These are phyloP conservation scores for Mesembryanthemum crystallinum DNA, from an alignment of 148 eudicot species.

Conservation along the genomic window DNA sequence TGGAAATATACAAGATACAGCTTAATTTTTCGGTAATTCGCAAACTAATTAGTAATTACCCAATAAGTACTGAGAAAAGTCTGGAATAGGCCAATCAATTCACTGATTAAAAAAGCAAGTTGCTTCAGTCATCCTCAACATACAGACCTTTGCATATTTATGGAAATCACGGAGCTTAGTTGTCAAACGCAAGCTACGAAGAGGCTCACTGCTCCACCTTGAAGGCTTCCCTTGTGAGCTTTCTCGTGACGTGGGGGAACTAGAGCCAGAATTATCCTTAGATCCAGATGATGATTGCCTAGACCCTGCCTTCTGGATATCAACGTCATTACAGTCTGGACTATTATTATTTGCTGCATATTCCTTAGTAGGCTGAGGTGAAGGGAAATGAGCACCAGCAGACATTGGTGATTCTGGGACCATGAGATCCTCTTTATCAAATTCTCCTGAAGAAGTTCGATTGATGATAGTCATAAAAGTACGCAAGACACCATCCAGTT, in stretches of 20 bases:
- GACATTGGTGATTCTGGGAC: slow-evolving; percentile 58
- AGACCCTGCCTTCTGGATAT: slow-evolving; percentile 43
- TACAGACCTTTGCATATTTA: slow-evolving; percentile 83
- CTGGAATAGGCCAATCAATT: neutral
- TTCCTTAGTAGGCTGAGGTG: slow-evolving; percentile 50
- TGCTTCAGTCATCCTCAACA: neutral
- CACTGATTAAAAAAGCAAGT: neutral
- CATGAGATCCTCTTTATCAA: slow-evolving; percentile 72
- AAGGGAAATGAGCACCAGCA: slow-evolving; percentile 39
- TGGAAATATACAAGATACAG: neutral
- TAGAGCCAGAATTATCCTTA: slow-evolving; percentile 57
- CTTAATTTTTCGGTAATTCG: neutral
- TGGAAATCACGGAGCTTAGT: slow-evolving; percentile 93
- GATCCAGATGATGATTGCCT: slow-evolving; percentile 54
- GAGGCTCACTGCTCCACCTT: slow-evolving; percentile 72
- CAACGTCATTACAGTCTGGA: slow-evolving; percentile 51
- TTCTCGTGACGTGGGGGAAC: slow-evolving; percentile 70
- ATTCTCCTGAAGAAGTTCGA: slow-evolving; percentile 53
- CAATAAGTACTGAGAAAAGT: neutral
- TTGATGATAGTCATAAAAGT: slow-evolving; percentile 57
- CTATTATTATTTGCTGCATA: slow-evolving; percentile 39
- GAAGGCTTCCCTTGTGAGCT: slow-evolving; percentile 58
- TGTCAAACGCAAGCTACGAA: slow-evolving; percentile 76
- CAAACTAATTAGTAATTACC: neutral
- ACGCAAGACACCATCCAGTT: slow-evolving; percentile 70